Conservation (phyloP, 768 basidiomycete genomes). For the Postia placenta region DNA sequence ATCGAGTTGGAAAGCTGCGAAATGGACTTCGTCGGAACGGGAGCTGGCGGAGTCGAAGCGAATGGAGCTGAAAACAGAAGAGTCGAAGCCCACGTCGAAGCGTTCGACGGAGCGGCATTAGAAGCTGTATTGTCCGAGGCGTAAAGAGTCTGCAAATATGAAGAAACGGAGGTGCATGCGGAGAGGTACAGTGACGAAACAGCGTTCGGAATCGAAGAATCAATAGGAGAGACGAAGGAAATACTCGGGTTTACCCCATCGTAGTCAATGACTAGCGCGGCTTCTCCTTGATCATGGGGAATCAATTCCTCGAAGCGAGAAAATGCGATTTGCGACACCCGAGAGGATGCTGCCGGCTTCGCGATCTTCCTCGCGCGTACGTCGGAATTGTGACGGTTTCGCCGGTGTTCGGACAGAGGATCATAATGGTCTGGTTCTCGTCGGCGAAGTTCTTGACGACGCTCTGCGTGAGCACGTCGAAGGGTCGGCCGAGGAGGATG, state of each 20-base stretch:
- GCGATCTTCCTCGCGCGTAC: constrained; percentile 2
- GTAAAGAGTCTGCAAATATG: background rate
- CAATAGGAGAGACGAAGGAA: background rate
- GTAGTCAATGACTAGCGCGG: constrained; percentile 2
- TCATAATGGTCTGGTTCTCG: constrained; percentile 7
- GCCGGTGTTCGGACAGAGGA: constrained; percentile 9
- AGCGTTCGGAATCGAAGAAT: background rate
- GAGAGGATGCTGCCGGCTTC: background rate
- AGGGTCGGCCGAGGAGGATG: constrained; percentile 5
- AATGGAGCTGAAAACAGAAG: background rate
- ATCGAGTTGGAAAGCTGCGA: background rate
- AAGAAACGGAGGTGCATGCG: background rate
- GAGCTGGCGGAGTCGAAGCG: background rate
- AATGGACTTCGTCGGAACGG: background rate
- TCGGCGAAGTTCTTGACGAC: constrained; percentile 1
- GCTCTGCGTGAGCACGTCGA: constrained; percentile 7
- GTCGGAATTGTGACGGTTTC: constrained; percentile 2
- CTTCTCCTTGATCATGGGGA: constrained; percentile 8
- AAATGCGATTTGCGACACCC: constrained; percentile 3
- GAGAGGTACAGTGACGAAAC: constrained; percentile 1
- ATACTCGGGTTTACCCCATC: constrained; percentile 4
- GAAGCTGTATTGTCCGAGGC: background rate
- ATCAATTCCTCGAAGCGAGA: constrained; percentile 12
- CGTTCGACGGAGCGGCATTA: background rate
- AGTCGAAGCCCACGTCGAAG: background rate